These are phyloP conservation scores for Aspergillus sp. DNA, from an alignment of 2,329 filamentous ascomycete species.

Conservation along the genomic window DNA sequence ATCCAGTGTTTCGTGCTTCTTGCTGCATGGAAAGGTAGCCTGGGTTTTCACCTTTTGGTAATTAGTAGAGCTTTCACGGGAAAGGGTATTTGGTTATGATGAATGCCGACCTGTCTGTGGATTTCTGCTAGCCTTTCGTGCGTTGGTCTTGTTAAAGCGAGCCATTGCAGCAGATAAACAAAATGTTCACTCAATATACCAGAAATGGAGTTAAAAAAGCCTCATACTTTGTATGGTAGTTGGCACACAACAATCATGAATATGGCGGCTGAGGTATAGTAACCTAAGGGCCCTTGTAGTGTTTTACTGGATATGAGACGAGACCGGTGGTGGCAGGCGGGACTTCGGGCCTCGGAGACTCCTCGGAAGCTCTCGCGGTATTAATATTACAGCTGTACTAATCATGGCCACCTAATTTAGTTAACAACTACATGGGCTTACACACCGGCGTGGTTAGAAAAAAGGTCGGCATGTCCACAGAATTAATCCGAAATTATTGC, in stretches of 20 bases:
- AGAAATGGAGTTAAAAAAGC: not conserved
- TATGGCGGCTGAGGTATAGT: no score
- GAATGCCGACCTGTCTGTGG: not conserved
- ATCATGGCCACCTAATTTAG: no score
- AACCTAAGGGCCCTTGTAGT: no score
- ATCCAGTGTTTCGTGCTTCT: conserved; percentile 59
- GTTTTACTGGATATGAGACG: no score
- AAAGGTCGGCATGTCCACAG: no score
- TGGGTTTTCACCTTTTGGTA: conserved; percentile 17
- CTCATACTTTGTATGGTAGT: not conserved
- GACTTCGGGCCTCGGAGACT: no score
- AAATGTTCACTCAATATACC: not conserved
- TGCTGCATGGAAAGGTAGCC: conserved; percentile 51
- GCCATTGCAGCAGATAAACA: conserved; percentile 13
- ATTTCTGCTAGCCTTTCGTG: conserved; percentile 11
- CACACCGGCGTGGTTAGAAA: no score
- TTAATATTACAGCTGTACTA: no score
- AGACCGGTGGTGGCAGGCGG: no score
- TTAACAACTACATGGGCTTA: no score
- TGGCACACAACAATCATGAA: not conserved
- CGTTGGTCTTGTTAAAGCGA: conserved; percentile 18
- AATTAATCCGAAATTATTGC: no score
- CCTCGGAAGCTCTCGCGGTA: no score
- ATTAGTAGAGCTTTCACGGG: conserved; percentile 9
- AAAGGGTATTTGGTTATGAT: conserved; percentile 2